Base-by-base conservation (phyloP, 306 rosid genomes). In the Comarum palustre region DNA sequence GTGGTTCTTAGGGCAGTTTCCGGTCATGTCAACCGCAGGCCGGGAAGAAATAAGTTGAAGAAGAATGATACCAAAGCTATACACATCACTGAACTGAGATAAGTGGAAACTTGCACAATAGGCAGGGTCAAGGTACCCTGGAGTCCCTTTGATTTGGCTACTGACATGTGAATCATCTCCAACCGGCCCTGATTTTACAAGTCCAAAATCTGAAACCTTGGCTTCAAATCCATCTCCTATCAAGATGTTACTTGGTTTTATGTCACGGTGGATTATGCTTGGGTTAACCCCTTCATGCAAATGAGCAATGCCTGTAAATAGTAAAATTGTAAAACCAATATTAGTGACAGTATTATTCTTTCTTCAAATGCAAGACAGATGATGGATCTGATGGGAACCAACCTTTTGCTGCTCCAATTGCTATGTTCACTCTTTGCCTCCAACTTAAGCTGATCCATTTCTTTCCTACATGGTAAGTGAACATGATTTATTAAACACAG, bases 61-160 rank as follows among this genome's bases (percentile, higher is more conserved):
- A 42, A 89, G 92, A 45, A 93, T 90, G 73, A 93, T 75, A 47
- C 97, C 98, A 47, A 93, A 90, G 85, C 96, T 89, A 50, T 82
- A 93, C 27, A 93, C 96, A 36, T 93, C 98, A 46, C 87, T 87
- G 71, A 81, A 93, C 34, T 89, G 84, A 58, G 89, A 87, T 82
- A 93, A 79, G 72, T 93, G 97, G 43, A 85, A 84, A 81, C 88
- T 93, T 15, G 92, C 86, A 75, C 97, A 90, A 45, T 90, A 93
- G 4, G 86, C 86, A 45, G 92, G 98, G 73, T 89, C 98, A 72
- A 93, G 85, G 58, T 90, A 90, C n/a, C 96, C 96, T 4, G 96
- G 92, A n/a, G 98, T 93, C 51, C 93, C 90, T 82, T 90, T 93
- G 50, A 93, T 74, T 73, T 90, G 98, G 92, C 98, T 93, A 48